Conservation (phyloP, 805 yeast genomes). For the Barnettozyma sp. region DNA sequence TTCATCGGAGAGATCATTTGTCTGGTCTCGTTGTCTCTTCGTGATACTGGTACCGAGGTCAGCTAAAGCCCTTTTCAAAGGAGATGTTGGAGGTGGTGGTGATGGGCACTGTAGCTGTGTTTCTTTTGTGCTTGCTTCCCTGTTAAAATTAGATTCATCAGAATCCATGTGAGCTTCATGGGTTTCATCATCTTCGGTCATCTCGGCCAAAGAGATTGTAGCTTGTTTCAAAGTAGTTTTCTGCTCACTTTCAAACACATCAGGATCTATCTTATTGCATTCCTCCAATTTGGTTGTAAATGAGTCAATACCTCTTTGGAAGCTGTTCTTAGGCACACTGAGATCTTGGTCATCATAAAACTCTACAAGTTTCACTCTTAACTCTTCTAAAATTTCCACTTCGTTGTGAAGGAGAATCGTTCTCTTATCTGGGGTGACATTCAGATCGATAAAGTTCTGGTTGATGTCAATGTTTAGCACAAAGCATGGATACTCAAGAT, state of each 20-base stretch:
- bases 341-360: constrained; percentile 38
- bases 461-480: constrained; percentile 53
- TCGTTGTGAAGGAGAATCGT: constrained; percentile 66
- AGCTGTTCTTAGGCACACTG: constrained; percentile 25
- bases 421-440: constrained; percentile 89
- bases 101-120: background rate
- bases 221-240: too few species aligned
- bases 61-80: constrained; percentile 8
- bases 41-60: background rate
- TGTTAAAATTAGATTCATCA: too few species aligned
- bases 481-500: constrained; percentile 65
- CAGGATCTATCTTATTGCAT: background rate
- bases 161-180: too few species aligned
- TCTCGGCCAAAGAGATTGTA: too few species aligned
- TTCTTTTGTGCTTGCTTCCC: too few species aligned
- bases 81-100: background rate
- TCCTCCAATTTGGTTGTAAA: constrained; percentile 1
- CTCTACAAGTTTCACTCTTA: constrained; percentile 43
- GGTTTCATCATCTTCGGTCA: too few species aligned
- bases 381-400: constrained; percentile 42
- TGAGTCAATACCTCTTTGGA: constrained; percentile 6
- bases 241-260: background rate
- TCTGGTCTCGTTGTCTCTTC: background rate
- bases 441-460: constrained; percentile 60
- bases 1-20: background rate